phyloP scores from a whole-genome alignment of 2,329 filamentous ascomycete species.

The Monilinia aucupariae region DNA sequence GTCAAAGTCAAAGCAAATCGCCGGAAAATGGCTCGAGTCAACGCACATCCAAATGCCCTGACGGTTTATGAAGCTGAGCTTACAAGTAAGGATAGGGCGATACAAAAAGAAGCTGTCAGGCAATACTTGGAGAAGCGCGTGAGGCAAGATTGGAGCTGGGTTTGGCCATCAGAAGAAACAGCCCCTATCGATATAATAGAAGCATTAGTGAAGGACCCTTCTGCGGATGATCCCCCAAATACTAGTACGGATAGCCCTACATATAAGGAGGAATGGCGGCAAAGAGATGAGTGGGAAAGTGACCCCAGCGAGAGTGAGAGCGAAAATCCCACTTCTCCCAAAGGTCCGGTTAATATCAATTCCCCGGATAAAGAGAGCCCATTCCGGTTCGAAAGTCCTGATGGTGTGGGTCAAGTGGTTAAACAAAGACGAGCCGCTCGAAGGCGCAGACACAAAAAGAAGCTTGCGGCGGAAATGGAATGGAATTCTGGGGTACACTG shows the following conservation, averaged over 20 bases:
- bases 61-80: conserved; percentile 54
- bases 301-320: conserved; percentile 30
- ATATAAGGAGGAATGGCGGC: conserved; percentile 27
- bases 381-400: conserved; percentile 39
- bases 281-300: conserved; percentile 35
- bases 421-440: conserved; percentile 24
- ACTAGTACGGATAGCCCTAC: background rate
- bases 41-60: conserved; percentile 35
- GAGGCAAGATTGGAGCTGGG: conserved; percentile 55
- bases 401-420: conserved; percentile 35
- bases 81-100: conserved; percentile 55
- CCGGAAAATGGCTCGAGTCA: conserved; percentile 23
- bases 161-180: conserved; percentile 44
- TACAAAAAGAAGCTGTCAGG: conserved; percentile 58
- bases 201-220: background rate
- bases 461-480: conserved; percentile 56
- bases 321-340: conserved; percentile 21
- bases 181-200: conserved; percentile 9
- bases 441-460: conserved; percentile 44
- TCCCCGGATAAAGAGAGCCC: conserved; percentile 28
- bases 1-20: conserved; percentile 21
- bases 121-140: conserved; percentile 50
- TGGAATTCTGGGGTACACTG: conserved; percentile 82
- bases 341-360: conserved; percentile 18
- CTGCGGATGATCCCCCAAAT: background rate